Evolutionary conservation across 768 basidiomycete genomes (phyloP), one percentile per base, ranked within the genome.

Genomic region (Russula sp.): DNA sequence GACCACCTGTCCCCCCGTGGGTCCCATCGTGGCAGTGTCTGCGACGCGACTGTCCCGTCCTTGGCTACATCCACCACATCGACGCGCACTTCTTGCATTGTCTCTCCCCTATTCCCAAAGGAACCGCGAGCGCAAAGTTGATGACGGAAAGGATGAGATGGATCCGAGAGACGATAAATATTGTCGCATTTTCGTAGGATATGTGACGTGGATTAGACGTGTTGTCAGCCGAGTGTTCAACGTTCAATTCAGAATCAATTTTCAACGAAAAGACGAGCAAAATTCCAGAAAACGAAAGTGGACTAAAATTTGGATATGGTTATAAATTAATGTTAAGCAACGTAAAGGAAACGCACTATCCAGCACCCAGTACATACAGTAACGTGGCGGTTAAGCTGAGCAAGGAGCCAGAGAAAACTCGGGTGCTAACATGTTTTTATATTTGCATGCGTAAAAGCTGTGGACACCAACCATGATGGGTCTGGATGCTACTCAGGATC

Each of bases 141-240:
- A 48, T 38, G 32, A 56, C 4, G 30, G 53, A 55, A 42, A 48
- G 22, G 53, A 55, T 34, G 53, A 64, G 24, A n/a, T 50, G 1
- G 28, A 36, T 30, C 18, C 38, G 46, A 5, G 53, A 28, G n/a
- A 61, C 0, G 16, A 49, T 56, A 32, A 6, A 32, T 7, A 11
- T 7, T 32, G 28, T 18, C 38, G 53, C 64, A 65, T 61, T 50
- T 51, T 51, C 38, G 16, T 18, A 40, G 14, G 16, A 40, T 4
- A 26, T 20, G n/a, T 40, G n/a, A 24, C 5, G 54, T 38, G 20
- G 6, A 5, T 24, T 36, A 10, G n/a, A 11, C 14, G 4, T 40
- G 18, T 16, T 6, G 38, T 40, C 26, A 52, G 30, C 20, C 7
- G 38, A 58, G 9, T 42, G 24, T 46, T 26, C 16, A 26, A 30